These are phyloP conservation scores for Coemansia sp. DNA, from an alignment of 371 early-diverging fungal genomes.

Conservation along the genomic window DNA sequence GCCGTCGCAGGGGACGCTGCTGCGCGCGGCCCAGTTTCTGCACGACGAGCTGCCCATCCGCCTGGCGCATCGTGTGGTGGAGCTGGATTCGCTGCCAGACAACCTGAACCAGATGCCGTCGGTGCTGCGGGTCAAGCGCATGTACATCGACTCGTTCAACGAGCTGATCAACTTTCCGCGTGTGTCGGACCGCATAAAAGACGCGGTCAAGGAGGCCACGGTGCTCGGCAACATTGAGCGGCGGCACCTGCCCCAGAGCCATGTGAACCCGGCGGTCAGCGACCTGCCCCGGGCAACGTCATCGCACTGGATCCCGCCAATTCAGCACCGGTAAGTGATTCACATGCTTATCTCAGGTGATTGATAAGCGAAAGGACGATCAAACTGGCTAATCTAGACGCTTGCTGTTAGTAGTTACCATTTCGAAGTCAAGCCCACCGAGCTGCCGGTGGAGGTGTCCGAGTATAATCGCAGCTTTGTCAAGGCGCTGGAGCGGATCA, in stretches of 20 bases:
- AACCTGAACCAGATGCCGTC: constrained; percentile 88
- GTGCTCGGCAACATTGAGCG: constrained; percentile 18
- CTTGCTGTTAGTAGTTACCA: constrained; percentile 44
- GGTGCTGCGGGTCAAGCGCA: constrained; percentile 86
- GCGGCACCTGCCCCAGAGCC: constrained; percentile 37
- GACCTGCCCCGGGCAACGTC: constrained; percentile 26
- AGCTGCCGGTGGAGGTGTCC: constrained; percentile 69
- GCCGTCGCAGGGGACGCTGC: constrained; percentile 69
- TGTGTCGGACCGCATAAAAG: constrained; percentile 42
- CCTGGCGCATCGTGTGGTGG: constrained; percentile 94
- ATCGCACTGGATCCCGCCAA: constrained; percentile 44
- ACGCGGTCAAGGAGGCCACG: constrained; percentile 34
- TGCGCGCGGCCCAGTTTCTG: constrained; percentile 88
- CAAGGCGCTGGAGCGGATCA: constrained; percentile 83
- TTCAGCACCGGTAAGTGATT: constrained; percentile 49
- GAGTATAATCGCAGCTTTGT: constrained; percentile 83
- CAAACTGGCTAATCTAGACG: not conserved
- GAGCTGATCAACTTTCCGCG: constrained; percentile 66
- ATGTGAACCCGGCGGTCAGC: constrained; percentile 19
- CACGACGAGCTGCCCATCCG: constrained; percentile 94
- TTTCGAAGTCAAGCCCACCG: constrained; percentile 45
- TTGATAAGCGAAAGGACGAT: not conserved
- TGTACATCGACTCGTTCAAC: constrained; percentile 93
- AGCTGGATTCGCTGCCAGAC: constrained; percentile 88
- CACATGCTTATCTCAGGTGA: not conserved